Evolutionary conservation across 139 green algal species (phyloP).

Genomic region (Zygnema cylindricum): DNA sequence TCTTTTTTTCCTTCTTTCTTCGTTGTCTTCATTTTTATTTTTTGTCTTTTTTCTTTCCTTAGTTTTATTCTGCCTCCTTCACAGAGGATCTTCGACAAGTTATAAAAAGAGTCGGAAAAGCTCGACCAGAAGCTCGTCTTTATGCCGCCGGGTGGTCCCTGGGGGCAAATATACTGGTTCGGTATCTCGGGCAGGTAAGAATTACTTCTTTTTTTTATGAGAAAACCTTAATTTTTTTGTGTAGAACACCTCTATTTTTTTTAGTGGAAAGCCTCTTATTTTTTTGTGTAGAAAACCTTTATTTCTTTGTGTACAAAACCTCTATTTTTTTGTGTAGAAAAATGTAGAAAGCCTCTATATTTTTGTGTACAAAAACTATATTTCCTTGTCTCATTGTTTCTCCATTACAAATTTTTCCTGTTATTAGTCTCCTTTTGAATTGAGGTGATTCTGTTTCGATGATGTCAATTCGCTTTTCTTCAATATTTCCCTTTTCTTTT

Average conservation of each 20-base stretch:
- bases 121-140: conserved; percentile 59
- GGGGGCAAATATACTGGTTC: conserved; percentile 91
- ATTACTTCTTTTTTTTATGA: background rate
- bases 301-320: no score
- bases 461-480: no score
- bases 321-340: no score
- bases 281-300: no score
- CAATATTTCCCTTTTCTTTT: no score
- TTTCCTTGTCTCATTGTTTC: background rate
- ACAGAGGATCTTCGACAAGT: conserved; percentile 83
- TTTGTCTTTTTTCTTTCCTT: background rate
- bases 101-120: conserved; percentile 65
- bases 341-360: no score
- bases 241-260: no score
- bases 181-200: conserved; percentile 66
- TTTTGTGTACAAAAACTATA: background rate
- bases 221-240: no score
- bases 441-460: no score
- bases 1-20: background rate
- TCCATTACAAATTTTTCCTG: no score
- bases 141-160: conserved; percentile 90
- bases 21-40: conserved; percentile 26
- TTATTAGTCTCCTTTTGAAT: no score
- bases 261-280: no score
- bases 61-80: conserved; percentile 94